Conservation (phyloP, 2,329 filamentous ascomycete genomes). For the Phyllosticta citrichinensis region DNA sequence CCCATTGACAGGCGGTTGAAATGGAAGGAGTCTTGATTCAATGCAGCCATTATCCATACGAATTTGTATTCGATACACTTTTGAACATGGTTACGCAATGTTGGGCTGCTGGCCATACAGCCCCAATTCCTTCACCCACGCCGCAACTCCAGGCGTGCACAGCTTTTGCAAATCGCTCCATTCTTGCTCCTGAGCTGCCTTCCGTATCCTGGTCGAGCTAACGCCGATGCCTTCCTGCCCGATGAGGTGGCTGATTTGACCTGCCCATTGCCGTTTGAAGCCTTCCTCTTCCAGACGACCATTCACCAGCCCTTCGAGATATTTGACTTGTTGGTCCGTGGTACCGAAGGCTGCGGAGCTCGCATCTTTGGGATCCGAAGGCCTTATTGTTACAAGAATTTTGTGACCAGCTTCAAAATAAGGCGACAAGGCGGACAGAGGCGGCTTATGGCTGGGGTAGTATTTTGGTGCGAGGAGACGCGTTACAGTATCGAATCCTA, state of each 20-base stretch:
- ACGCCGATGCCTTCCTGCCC: constrained; percentile 22
- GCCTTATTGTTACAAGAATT: constrained; percentile 54
- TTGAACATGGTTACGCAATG: not conserved
- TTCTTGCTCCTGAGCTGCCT: constrained; percentile 41
- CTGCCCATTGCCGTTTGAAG: constrained; percentile 43
- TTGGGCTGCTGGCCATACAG: constrained; percentile 42
- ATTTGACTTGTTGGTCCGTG: constrained; percentile 44
- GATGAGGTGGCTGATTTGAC: constrained; percentile 1
- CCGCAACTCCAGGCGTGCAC: constrained; percentile 47
- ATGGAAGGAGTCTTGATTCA: not conserved
- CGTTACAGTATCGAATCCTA: constrained; percentile 67
- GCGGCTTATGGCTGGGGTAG: constrained; percentile 40
- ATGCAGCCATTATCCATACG: not conserved
- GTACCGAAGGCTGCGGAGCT: constrained; percentile 48
- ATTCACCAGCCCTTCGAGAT: constrained; percentile 40
- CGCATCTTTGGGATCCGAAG: constrained; percentile 28
- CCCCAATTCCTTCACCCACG: constrained; percentile 46
- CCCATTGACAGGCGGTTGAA: not conserved
- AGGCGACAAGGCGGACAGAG: constrained; percentile 47
- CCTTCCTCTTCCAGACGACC: constrained; percentile 44
- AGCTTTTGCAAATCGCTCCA: constrained; percentile 41
- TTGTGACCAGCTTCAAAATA: constrained; percentile 52
- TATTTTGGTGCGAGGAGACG: constrained; percentile 66
- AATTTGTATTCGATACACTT: not conserved
- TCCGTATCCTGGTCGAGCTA: constrained; percentile 53